Base-by-base conservation (phyloP, 495 filamentous ascomycete genomes). In the Xylaria telfairii region DNA sequence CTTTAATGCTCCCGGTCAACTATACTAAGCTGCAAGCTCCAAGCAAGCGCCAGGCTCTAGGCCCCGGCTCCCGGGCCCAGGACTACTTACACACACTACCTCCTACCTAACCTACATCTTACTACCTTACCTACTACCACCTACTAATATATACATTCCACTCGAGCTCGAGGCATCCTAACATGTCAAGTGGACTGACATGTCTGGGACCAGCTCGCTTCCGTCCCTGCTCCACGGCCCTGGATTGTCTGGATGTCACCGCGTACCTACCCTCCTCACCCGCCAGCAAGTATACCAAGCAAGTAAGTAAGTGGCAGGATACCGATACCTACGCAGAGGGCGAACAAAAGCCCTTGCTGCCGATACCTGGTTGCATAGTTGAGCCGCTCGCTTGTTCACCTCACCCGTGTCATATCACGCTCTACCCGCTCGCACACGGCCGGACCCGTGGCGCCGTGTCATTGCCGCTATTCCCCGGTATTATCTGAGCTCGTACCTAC, bases 401-500 rank as follows among this genome's bases (percentile, higher is more conserved):
- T 30, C 41, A 24, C 10, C 62, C 63, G 63, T 66, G 47, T 41
- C 64, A 65, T 65, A 34, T 51, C 62, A 59, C 54, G 54, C 54
- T 21, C 32, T 2, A 0, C 1, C 54, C 15, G 26, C 28, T 28
- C 49, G 15, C 42, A 46, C 10, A 54, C 49, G 54, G 30, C 47
- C 63, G 63, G 63, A 19, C 10, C 32, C 63, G 63, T 53, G 1
- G 2, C n/a, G 34, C 46, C 32, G 26, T 15, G 15, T n/a, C 37
- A 21, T 9, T 57, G 34, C 64, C 63, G 63, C 44, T 34, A 12
- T 32, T 37, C 56, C 44, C 68, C 41, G 46, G 47, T 64, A 46
- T 49, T 69, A n/a, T n/a, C n/a, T 65, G 41, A 69, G 30, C 67
- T 69, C 59, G 21, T 63, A 42, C 54, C 54, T n/a, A n/a, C n/a